Base-by-base conservation (phyloP, 1,139 yeast genomes). In the Cylindricascospora bacillispora region DNA sequence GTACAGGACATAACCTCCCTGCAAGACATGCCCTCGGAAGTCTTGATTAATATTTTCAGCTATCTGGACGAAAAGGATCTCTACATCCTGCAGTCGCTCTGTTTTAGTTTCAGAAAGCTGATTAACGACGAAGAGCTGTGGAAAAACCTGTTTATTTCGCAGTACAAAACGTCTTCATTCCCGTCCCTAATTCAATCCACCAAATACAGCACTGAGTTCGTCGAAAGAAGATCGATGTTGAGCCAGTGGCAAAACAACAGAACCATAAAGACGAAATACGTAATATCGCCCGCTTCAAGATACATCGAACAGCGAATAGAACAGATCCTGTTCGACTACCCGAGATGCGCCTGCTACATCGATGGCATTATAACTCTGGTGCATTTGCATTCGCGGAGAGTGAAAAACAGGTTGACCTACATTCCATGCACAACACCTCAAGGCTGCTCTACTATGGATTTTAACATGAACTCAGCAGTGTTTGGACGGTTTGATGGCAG, bases 121-220 rank as follows among this genome's bases (percentile, higher is more conserved):
- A 64, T 74, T 4, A 63, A 63, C 35, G 76, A 75, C 45, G 68
- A 68, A 36, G 66, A 65, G 29, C 62, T 76, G 5, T 77, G 86
- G 86, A 63, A 64, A 43, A 63, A 62, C 32, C 62, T 77, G 13
- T 74, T 77, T 43, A 52, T 56, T 15, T 45, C 60, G 15, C 61
- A 60, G 32, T 68, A 68, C 39, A 61, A 65, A 3, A 62, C 66
- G 0, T 45, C 52, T 10, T 43, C 46, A 10, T 77, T 78, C 47
- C 73, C 83, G 3, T 65, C 78, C 1, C 55, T 70, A n/a, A 60
- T 78, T 1, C 57, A 65, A 18, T 65, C 77, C 1, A 42, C 41
- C n/a, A 54, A 54, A 27, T 77, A 74, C 68, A 63, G 70, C 43
- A 56, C 57, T 19, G 89, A 78, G 49, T 64, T 72, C 41, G 59